Base-by-base conservation (phyloP, 352 stramenopile species). In the Globisporangium viniferum region DNA sequence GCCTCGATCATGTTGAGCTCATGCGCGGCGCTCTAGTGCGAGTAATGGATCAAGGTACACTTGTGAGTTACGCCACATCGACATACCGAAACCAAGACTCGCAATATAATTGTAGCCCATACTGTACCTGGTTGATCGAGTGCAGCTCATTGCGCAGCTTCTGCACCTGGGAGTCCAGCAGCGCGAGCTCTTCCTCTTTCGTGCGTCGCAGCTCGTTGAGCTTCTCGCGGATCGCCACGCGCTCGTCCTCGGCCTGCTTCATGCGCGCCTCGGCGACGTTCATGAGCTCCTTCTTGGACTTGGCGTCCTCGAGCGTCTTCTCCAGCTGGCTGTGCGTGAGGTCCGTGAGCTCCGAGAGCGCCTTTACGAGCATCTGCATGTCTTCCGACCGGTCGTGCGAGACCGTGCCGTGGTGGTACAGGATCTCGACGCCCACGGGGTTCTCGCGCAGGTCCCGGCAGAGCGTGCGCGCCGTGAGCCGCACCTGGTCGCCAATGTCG, bases 251-350 rank as follows among this genome's bases (percentile, higher is more conserved):
- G 0, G 87, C 87, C 64, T 94, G 87, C 56, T 94, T 89, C 73
- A 93, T 84, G 33, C 89, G 86, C 53, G 73, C 86, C 70, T 92
- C 86, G 9, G 89, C 84, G 55, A 89, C 76, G 12, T 84, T 76
- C 79, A 95, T 85, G 39, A 93, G 70, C 67, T 95, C 84, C 46
- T 86, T 89, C 69, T 94, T 91, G 44, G 88, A 90, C 66, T 90
- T 90, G 58, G 88, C 84, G 59, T 97, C 89, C 63, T 97, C 89
- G 9, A 96, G 75, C 7, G 87, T 94, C 67, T 92, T 95, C 57
- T 92, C 85, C 33, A 96, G 74, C 58, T 92, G 79, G 3, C 71
- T 73, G 59, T 90, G 91, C 8, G 81, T 92, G 15, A 94, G 70
- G 57, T 92, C 86, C n/a, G 83, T 92, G 35, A 96, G 81, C 66